Conservation (phyloP, 306 rosid genomes). For the Cercis canadensis region DNA sequence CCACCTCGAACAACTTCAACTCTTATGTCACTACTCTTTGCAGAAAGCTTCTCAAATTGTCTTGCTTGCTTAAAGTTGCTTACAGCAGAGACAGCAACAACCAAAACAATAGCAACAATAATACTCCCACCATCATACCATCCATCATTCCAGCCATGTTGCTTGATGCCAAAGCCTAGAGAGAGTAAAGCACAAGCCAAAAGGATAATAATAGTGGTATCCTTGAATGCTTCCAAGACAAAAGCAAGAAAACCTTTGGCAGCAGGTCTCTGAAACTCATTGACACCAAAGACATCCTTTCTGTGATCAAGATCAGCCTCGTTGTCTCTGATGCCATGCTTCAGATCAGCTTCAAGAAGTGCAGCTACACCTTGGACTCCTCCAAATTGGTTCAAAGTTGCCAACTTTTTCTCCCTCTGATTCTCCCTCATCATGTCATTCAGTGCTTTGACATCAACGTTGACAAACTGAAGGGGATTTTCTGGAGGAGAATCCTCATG, state of each 20-base stretch:
- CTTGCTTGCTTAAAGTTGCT: background rate
- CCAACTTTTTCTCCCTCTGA: background rate
- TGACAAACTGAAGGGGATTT: background rate
- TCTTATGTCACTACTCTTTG: background rate
- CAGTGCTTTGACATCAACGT: background rate
- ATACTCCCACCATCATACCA: conserved; percentile 28
- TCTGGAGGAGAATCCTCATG: background rate
- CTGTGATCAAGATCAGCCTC: background rate
- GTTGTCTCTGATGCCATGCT: background rate
- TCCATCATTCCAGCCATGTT: conserved; percentile 1
- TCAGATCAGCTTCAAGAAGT: background rate
- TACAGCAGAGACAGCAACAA: background rate
- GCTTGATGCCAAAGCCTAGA: conserved; percentile 4
- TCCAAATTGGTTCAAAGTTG: background rate
- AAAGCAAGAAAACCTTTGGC: background rate
- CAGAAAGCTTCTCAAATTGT: background rate
- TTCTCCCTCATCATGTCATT: background rate
- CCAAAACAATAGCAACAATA: background rate
- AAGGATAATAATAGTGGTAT: conserved; percentile 8
- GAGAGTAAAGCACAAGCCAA: conserved; percentile 5
- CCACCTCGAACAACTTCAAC: conserved; percentile 6
- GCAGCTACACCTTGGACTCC: background rate
- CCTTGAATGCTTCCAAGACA: background rate
- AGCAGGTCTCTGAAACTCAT: background rate
- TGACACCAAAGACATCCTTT: background rate